phyloP scores from a whole-genome alignment of 2,329 filamentous ascomycete genomes.

The Cladophialophora psammophila region DNA sequence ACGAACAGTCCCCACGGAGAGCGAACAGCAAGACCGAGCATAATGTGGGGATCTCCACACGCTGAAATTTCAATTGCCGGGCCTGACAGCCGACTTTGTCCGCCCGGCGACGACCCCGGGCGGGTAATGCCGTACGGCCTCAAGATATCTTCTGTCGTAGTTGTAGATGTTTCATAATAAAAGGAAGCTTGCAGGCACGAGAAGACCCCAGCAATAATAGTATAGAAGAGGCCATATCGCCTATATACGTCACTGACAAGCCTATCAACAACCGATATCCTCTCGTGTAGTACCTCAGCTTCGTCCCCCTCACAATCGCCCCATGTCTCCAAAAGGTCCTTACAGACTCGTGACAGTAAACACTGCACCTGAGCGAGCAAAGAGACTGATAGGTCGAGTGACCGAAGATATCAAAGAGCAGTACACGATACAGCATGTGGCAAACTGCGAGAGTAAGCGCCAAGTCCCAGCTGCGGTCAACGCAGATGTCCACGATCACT shows the following conservation, averaged over 20 bases:
- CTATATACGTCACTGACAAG: background rate
- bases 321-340: conserved; percentile 58
- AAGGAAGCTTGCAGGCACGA: background rate
- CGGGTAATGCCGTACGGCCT: conserved; percentile 1
- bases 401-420: conserved; percentile 67
- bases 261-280: background rate
- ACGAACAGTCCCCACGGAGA: background rate
- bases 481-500: background rate
- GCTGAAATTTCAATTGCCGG: conserved; percentile 12
- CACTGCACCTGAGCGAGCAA: conserved; percentile 70
- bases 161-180: background rate
- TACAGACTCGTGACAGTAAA: conserved; percentile 73
- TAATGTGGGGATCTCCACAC: conserved; percentile 10
- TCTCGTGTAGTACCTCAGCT: background rate
- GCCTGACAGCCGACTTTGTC: conserved; percentile 5
- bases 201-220: too few relatives aligned
- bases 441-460: conserved; percentile 65
- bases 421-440: conserved; percentile 69
- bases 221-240: background rate
- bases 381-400: conserved; percentile 67
- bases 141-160: background rate
- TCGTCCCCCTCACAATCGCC: background rate
- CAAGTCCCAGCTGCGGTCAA: conserved; percentile 35
- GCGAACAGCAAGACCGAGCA: too few relatives aligned
- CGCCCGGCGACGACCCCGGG: background rate